Evolutionary conservation across 805 yeast genomes (phyloP).

Genomic region (Candida piceae): DNA sequence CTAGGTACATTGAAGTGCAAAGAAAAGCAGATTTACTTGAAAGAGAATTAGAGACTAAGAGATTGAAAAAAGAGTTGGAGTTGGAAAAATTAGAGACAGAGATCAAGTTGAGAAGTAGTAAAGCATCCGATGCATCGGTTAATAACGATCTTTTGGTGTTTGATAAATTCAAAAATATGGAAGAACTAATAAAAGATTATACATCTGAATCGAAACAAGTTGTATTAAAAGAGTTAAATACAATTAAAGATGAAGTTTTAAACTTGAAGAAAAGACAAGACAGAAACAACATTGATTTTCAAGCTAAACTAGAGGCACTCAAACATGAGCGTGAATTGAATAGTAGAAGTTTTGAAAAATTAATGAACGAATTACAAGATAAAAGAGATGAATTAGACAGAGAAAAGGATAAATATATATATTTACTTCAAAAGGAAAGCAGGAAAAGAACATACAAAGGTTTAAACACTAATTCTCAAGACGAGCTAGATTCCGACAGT

Average conservation of each 20-base stretch:
- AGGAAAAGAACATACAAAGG: conserved; percentile 10
- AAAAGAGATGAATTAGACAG: conserved; percentile 23
- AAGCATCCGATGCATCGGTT: neutral
- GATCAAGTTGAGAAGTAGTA: conserved; percentile 1
- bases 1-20: neutral
- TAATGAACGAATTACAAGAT: conserved; percentile 21
- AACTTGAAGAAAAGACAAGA: conserved; percentile 24
- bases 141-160: neutral
- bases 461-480: neutral
- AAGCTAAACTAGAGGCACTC: conserved; percentile 60
- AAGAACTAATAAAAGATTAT: conserved; percentile 16
- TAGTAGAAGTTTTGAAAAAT: conserved; percentile 20
- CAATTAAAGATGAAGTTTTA: conserved; percentile 20
- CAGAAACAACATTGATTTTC: conserved; percentile 62
- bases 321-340: conserved; percentile 41
- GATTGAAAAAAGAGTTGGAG: conserved; percentile 4
- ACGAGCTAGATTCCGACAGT: conserved; percentile 1
- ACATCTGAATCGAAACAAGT: conserved; percentile 12
- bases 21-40: neutral
- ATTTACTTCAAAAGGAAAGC: conserved; percentile 13
- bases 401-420: conserved; percentile 23
- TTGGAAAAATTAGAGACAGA: conserved; percentile 10
- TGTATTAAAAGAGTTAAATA: conserved; percentile 15
- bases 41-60: conserved; percentile 5
- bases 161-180: conserved; percentile 9